Conservation (phyloP, 495 filamentous ascomycete species). For the Aspergillus coremiiformis region DNA sequence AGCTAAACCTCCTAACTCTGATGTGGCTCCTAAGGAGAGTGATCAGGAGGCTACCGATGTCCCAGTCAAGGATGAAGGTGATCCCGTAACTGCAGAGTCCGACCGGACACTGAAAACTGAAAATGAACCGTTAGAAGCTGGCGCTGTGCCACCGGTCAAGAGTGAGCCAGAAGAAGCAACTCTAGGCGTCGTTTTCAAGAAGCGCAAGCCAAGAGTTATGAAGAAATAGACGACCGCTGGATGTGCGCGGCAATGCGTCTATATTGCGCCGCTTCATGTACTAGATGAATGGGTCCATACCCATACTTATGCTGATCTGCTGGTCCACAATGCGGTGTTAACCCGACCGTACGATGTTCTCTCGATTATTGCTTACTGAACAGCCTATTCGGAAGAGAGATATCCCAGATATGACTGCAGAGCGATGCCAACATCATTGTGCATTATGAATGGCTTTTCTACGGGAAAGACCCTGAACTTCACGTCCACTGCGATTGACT, state of each 20-base stretch:
- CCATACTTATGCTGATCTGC: not conserved
- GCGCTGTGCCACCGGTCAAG: constrained; percentile 2
- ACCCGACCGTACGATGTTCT: not conserved
- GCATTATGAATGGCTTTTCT: not conserved
- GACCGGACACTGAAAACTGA: constrained; percentile 21
- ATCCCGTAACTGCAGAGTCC: constrained; percentile 15
- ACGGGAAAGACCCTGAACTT: not conserved
- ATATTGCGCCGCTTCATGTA: not conserved
- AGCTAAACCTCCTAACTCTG: constrained; percentile 21
- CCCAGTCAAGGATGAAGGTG: constrained; percentile 2
- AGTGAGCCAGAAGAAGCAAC: constrained; percentile 22
- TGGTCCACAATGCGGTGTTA: not conserved
- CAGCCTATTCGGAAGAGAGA: not conserved
- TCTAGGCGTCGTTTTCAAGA: constrained; percentile 71
- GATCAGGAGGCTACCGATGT: not conserved
- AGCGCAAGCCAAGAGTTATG: constrained; percentile 75
- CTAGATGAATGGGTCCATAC: not conserved
- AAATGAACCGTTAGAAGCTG: constrained; percentile 19
- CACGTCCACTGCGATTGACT: not conserved
- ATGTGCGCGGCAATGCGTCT: not conserved
- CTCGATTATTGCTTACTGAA: not conserved
- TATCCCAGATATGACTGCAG: not conserved
- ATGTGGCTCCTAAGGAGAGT: constrained; percentile 1
- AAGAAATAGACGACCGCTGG: constrained; percentile 22
- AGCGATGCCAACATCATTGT: not conserved